Evolutionary conservation across 2,329 filamentous ascomycete genomes (phyloP).

Genomic region (Ceratocystis cubensis): DNA sequence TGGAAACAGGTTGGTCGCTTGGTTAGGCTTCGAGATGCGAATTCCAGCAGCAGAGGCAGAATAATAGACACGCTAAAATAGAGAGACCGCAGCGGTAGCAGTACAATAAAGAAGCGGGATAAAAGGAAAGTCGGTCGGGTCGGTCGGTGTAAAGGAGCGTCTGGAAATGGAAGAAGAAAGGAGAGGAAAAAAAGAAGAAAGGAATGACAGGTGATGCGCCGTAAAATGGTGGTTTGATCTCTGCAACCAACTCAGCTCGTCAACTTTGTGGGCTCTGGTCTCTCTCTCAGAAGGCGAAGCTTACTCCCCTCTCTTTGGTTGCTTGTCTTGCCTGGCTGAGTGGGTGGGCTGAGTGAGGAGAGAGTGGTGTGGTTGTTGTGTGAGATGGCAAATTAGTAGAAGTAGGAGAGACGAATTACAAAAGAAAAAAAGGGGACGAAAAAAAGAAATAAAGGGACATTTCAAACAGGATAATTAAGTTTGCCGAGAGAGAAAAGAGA

Average conservation of each 20-base stretch:
- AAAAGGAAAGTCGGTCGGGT: not conserved
- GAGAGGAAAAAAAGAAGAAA: not conserved
- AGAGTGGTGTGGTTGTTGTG: not conserved
- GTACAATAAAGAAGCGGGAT: not conserved
- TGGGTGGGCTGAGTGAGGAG: not conserved
- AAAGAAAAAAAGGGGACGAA: conserved; percentile 2
- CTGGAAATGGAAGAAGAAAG: not conserved
- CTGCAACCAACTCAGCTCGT: not conserved
- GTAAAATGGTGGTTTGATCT: not conserved
- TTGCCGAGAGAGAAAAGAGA: not conserved
- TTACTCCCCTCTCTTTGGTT: not conserved
- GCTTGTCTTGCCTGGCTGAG: not conserved
- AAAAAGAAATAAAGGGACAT: conserved; percentile 8
- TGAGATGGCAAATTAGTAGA: not conserved
- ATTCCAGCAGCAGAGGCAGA: not conserved
- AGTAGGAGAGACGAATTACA: not conserved
- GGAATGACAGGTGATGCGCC: conserved; percentile 1
- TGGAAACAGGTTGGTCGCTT: not conserved
- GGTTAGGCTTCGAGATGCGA: not conserved
- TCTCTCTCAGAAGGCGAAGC: not conserved
- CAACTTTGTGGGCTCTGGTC: not conserved
- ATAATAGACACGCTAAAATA: not conserved
- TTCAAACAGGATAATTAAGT: not conserved
- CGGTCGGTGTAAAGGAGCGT: not conserved
- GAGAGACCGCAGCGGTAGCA: not conserved